phyloP scores from a whole-genome alignment of 768 basidiomycete species.

The Mycena belliarum region DNA sequence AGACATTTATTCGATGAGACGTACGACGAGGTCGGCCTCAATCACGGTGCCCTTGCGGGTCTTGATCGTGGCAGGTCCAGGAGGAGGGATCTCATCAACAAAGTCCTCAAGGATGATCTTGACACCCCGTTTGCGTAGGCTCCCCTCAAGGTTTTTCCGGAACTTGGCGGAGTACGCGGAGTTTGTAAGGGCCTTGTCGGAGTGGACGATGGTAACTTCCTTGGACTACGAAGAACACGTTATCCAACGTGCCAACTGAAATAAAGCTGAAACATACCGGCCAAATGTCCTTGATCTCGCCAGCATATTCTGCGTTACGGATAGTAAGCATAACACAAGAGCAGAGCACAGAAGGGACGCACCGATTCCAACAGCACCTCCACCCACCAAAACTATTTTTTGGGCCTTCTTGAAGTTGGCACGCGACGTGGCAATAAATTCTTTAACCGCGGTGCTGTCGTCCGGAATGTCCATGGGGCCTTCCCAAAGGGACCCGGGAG shows the following conservation, averaged over 20 bases:
- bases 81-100: conserved; percentile 46
- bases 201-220: conserved; percentile 62
- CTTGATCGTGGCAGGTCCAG: conserved; percentile 37
- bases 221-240: conserved; percentile 34
- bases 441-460: conserved; percentile 24
- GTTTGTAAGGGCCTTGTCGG: conserved; percentile 54
- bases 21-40: conserved; percentile 59
- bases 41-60: conserved; percentile 54
- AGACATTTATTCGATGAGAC: conserved; percentile 20
- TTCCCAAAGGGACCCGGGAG: conserved; percentile 51
- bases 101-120: conserved; percentile 54
- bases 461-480: conserved; percentile 38
- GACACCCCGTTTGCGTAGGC: conserved; percentile 46
- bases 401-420: conserved; percentile 33
- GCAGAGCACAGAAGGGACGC: conserved; percentile 5
- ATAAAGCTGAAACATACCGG: conserved; percentile 32
- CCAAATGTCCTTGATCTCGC: conserved; percentile 43
- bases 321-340: conserved; percentile 5
- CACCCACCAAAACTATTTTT: conserved; percentile 41
- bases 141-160: conserved; percentile 46
- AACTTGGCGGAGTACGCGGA: conserved; percentile 50
- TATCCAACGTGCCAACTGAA: not conserved
- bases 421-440: conserved; percentile 22
- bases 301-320: conserved; percentile 36
- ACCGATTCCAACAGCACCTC: conserved; percentile 42